Evolutionary conservation across 345 rosid genomes (phyloP).

Genomic region (Salix arbutifolia): DNA sequence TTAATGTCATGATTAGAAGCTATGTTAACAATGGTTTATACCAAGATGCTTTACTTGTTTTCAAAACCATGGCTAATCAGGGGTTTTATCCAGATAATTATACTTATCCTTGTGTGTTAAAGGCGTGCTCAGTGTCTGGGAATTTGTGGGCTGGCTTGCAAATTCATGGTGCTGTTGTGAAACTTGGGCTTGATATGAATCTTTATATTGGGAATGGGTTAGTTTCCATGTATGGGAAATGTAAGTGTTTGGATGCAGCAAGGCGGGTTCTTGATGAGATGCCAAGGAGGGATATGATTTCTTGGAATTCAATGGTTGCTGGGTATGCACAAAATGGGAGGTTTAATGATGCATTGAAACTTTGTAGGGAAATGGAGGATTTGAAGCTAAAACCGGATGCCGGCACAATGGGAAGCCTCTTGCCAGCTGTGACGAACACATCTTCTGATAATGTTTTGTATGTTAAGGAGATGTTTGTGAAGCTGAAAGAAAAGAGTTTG

Average conservation of each 20-base stretch:
- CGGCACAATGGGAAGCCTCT: constrained; percentile 69
- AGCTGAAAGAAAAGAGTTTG: constrained; percentile 41
- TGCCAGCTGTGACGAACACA: constrained; percentile 62
- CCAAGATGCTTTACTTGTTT: constrained; percentile 44
- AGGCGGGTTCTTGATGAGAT: constrained; percentile 53
- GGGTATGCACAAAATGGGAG: constrained; percentile 56
- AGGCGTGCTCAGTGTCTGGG: constrained; percentile 62
- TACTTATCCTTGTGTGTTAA: constrained; percentile 64
- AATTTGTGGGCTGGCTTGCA: constrained; percentile 50
- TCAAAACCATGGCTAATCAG: constrained; percentile 35
- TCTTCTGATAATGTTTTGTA: constrained; percentile 43
- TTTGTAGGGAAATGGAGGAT: constrained; percentile 59
- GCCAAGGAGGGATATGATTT: constrained; percentile 57
- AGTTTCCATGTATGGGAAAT: constrained; percentile 69
- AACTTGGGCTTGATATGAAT: constrained; percentile 52
- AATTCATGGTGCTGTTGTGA: constrained; percentile 46
- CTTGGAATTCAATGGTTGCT: constrained; percentile 75
- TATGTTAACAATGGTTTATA: constrained; percentile 47
- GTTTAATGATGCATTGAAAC: constrained; percentile 59
- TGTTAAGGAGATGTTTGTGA: constrained; percentile 52
- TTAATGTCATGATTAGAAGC: constrained; percentile 75
- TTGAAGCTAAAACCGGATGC: constrained; percentile 44
- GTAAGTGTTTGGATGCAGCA: constrained; percentile 55
- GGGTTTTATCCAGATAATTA: constrained; percentile 54
- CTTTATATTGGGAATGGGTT: constrained; percentile 60